phyloP scores from a whole-genome alignment of 2,329 filamentous ascomycete genomes.

The Thelonectria blattea region DNA sequence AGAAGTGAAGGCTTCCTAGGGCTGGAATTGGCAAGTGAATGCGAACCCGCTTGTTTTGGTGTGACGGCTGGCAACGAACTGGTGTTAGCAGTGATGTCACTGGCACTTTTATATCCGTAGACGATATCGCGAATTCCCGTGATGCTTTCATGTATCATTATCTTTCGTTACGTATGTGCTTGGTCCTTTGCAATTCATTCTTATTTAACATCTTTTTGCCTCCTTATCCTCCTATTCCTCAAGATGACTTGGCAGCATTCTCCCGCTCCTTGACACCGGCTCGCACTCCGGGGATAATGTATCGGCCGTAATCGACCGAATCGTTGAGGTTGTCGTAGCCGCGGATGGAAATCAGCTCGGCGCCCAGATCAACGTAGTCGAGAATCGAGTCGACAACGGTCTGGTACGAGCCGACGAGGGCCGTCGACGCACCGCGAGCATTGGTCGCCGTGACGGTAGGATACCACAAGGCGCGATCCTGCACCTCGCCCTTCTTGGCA shows the following conservation, averaged over 20 bases:
- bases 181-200: not conserved
- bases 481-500: conserved; percentile 60
- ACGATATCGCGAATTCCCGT: too few relatives aligned
- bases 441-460: conserved; percentile 67
- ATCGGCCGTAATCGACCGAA: conserved; percentile 63
- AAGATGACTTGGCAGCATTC: conserved; percentile 19
- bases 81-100: not conserved
- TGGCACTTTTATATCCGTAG: too few relatives aligned
- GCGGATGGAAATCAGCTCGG: conserved; percentile 64
- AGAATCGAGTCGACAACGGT: conserved; percentile 60
- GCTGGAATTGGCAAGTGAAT: not conserved
- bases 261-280: conserved; percentile 41
- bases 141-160: not conserved
- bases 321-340: conserved; percentile 68
- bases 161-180: conserved; percentile 11
- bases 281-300: conserved; percentile 58
- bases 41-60: not conserved
- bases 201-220: not conserved
- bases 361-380: conserved; percentile 63
- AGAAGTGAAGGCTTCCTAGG: not conserved
- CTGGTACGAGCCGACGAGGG: conserved; percentile 60
- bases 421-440: conserved; percentile 64
- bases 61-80: not conserved
- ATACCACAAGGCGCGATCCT: conserved; percentile 68
- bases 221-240: not conserved